phyloP scores from a whole-genome alignment of 1,139 yeast species.

The Blastobotrys petasosporus region DNA sequence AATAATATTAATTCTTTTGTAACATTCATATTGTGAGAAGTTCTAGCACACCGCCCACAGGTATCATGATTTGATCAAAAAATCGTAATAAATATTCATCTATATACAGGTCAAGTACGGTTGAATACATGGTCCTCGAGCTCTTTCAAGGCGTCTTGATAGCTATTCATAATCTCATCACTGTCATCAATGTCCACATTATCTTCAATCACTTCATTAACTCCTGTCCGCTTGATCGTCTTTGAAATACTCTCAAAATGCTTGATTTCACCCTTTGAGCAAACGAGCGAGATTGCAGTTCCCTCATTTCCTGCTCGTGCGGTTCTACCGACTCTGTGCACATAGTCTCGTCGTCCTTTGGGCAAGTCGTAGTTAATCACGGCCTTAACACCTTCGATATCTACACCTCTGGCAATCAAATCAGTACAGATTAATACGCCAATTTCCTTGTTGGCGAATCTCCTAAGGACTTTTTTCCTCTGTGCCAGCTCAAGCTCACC shows the following conservation, averaged over 20 bases:
- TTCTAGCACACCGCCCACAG: too few species aligned
- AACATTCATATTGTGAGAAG: too few species aligned
- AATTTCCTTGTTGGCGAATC: constrained; percentile 47
- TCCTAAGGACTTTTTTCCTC: constrained; percentile 40
- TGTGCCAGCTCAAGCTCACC: constrained; percentile 35
- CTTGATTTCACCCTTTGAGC: constrained; percentile 70
- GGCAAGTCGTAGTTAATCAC: constrained; percentile 92
- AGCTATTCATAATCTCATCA: constrained; percentile 29
- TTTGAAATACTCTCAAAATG: constrained; percentile 46
- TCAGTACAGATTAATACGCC: constrained; percentile 79
- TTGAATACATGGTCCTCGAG: constrained; percentile 41
- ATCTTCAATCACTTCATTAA: constrained; percentile 6
- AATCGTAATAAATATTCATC: too few species aligned
- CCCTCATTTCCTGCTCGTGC: constrained; percentile 87
- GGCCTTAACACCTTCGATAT: constrained; percentile 60
- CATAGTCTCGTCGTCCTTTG: constrained; percentile 80
- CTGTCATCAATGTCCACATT: constrained; percentile 12
- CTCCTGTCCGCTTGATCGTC: constrained; percentile 22
- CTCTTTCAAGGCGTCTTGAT: constrained; percentile 40
- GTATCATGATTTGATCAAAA: too few species aligned
- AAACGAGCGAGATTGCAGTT: constrained; percentile 59
- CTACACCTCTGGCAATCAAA: constrained; percentile 91
- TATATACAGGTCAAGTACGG: background rate
- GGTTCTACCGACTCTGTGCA: constrained; percentile 94
- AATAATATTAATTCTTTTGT: too few species aligned